Base-by-base conservation (phyloP, 2,329 filamentous ascomycete species). In the Aspergillus awamori region DNA sequence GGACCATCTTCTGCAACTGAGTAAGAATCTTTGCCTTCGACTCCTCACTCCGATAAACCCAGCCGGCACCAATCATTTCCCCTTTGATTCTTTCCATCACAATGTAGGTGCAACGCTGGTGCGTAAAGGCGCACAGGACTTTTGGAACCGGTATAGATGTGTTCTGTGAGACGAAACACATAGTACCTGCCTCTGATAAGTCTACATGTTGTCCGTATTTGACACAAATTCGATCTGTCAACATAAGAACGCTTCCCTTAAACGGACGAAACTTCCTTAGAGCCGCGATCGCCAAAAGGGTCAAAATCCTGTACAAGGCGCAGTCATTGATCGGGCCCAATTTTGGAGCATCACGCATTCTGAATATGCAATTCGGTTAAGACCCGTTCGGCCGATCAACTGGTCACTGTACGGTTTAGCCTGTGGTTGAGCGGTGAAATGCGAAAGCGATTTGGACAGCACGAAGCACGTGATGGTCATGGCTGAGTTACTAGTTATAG, bases 71-170 rank as follows among this genome's bases (percentile, higher is more conserved):
- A 60, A 79, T 69, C 6, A 73, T 75, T 4, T 75, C 65, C n/a
- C 77, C 76, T 30, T 74, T 62, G 20, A 79, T 74, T 57, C 72
- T 72, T 66, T 77, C 71, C 75, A 80, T 80, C 47, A 77, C 64
- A 48, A 79, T 78, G 54, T 79, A 80, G 2, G 72, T 76, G 30
- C 13, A 26, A 5, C 64, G 68, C 28, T 63, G 64, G 53, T 56
- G 70, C 24, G 60, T 68, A 66, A 79, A 80, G 30, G 75, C 69
- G 63, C 74, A 79, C 33, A 70, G 59, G 7, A 79, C 70, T 62
- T 71, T 76, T 5, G 76, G 76, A 5, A 78, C 73, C 1, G 77
- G 75, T 56, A 79, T 74, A 41, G 73, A 76, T 15, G 76, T 79
- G 59, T 79, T 48, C 48, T 72, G 59, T 11, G 68, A 66, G 49